Percentiles rank a stretch among this genome's conserved stretches.
Conservation (phyloP, 345 rosid species). For the Erucastrum elatum region DNA sequence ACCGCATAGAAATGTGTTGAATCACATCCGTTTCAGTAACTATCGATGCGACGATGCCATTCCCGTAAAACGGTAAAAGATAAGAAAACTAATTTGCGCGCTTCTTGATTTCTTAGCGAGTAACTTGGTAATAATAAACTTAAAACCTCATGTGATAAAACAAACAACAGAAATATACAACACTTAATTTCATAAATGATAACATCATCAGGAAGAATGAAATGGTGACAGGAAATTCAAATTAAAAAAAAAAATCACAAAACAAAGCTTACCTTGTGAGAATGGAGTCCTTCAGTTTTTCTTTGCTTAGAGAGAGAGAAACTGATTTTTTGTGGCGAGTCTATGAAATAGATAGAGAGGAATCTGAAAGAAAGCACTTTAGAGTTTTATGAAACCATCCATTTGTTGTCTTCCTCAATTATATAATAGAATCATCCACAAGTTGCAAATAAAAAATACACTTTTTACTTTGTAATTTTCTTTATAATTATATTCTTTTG, state of each 20-base stretch:
- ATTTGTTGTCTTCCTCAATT: slow-evolving; percentile 23
- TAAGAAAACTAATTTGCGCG: neutral
- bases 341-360: slow-evolving; percentile 20
- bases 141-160: neutral
- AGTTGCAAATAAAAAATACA: slow-evolving; percentile 16
- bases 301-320: slow-evolving; percentile 11
- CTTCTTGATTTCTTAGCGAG: neutral
- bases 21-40: neutral
- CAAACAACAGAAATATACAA: neutral
- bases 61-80: neutral
- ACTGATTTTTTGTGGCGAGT: neutral
- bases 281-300: slow-evolving; percentile 25
- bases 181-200: neutral
- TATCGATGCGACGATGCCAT: neutral
- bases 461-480: neutral
- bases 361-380: slow-evolving; percentile 20
- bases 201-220: neutral
- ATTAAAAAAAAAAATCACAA: neutral
- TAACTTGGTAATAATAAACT: slow-evolving; percentile 4
- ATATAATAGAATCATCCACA: slow-evolving; percentile 26
- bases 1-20: slow-evolving; percentile 1
- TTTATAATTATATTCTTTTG: slow-evolving; percentile 11
- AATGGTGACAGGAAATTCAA: neutral
- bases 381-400: slow-evolving; percentile 31
- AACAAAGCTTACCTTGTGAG: slow-evolving; percentile 25